phyloP scores from a whole-genome alignment of 371 early-diverging fungal genomes.

The Actinomortierella wolfii region DNA sequence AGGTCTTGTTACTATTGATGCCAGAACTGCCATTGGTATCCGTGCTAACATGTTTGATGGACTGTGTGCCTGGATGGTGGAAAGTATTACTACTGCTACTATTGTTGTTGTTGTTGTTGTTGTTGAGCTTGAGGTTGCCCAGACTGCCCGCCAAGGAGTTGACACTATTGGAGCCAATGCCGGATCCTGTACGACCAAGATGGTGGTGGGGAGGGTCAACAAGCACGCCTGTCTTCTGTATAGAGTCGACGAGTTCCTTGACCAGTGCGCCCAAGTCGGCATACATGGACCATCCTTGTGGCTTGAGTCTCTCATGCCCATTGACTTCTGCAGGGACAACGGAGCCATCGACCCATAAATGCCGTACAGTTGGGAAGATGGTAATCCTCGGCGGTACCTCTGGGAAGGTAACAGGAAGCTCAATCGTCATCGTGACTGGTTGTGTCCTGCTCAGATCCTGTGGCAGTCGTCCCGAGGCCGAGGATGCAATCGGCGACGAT shows the following conservation, averaged over 20 bases:
- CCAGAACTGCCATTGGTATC: not conserved
- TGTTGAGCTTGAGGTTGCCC: not conserved
- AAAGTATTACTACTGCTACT: not conserved
- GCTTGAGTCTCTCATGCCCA: slow-evolving; percentile 46
- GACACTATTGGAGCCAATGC: not conserved
- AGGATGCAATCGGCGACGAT: not conserved
- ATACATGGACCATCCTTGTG: slow-evolving; percentile 43
- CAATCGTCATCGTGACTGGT: slow-evolving; percentile 26
- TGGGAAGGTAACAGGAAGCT: slow-evolving; percentile 55
- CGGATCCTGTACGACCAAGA: not conserved
- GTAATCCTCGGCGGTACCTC: slow-evolving; percentile 65
- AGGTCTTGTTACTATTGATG: not conserved
- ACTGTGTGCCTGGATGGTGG: too few species aligned
- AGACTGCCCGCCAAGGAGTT: not conserved
- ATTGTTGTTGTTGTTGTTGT: not conserved
- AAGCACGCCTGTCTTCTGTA: slow-evolving; percentile 50
- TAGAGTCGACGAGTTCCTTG: slow-evolving; percentile 57
- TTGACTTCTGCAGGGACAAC: slow-evolving; percentile 51
- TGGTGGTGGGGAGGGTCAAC: slow-evolving; percentile 5
- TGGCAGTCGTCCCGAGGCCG: slow-evolving; percentile 1
- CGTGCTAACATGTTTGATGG: too few species aligned
- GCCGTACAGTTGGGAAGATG: slow-evolving; percentile 57
- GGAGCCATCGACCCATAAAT: slow-evolving; percentile 58
- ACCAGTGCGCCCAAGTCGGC: slow-evolving; percentile 55
- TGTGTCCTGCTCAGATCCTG: slow-evolving; percentile 4